Percentiles rank a stretch among this genome's conserved stretches.
These are phyloP conservation scores for Penicillium cinerascens DNA, from an alignment of 495 filamentous ascomycete species.

Conservation along the genomic window DNA sequence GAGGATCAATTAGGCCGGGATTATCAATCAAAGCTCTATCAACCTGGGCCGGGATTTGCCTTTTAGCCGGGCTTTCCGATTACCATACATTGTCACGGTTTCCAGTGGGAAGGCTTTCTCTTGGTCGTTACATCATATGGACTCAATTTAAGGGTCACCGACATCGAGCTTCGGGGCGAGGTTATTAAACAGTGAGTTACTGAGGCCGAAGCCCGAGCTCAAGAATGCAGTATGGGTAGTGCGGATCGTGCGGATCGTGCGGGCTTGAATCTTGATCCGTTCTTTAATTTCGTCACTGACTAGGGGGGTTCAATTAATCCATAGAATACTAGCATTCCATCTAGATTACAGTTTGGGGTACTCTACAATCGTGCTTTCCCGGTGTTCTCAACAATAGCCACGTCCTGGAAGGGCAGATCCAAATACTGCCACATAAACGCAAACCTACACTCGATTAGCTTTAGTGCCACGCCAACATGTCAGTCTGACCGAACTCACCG, in stretches of 20 bases:
- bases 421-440: constrained; percentile 42
- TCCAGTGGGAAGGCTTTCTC: too few relatives aligned
- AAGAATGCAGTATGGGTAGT: not conserved
- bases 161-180: constrained; percentile 5
- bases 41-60: constrained; percentile 11
- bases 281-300: too few relatives aligned
- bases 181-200: constrained; percentile 15
- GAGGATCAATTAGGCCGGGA: not conserved
- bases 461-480: not conserved
- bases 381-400: constrained; percentile 20
- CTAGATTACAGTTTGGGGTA: not conserved
- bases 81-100: too few relatives aligned
- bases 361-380: constrained; percentile 4
- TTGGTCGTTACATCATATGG: not conserved
- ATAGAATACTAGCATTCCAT: not conserved
- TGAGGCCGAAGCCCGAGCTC: constrained; percentile 16
- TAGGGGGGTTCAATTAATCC: too few relatives aligned
- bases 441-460: constrained; percentile 19
- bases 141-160: not conserved
- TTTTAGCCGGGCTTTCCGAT: constrained; percentile 14
- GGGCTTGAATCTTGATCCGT: not conserved
- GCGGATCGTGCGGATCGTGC: not conserved
- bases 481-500: constrained; percentile 44
- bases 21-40: too few relatives aligned
- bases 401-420: constrained; percentile 35